These are phyloP conservation scores for Furcasterigmium sp. DNA, from an alignment of 2,329 filamentous ascomycete genomes.

Conservation along the genomic window DNA sequence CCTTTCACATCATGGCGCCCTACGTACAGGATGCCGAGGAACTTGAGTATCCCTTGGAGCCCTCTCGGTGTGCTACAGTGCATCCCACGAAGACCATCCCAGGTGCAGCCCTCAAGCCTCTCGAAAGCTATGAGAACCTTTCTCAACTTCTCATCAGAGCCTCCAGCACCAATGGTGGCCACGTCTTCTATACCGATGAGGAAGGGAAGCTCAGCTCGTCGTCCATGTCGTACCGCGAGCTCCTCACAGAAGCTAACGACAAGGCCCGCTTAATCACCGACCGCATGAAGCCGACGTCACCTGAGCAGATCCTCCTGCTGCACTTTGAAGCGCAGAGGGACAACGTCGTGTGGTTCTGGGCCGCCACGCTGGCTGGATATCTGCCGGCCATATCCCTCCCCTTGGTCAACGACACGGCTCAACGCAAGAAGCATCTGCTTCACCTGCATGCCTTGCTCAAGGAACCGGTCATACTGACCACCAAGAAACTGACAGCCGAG, in stretches of 20 bases:
- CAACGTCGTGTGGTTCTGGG: constrained; percentile 9
- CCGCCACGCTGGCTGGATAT: constrained; percentile 3
- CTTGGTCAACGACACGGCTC: constrained; percentile 5
- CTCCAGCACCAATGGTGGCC: background rate
- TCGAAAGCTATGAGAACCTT: background rate
- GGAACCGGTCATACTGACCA: constrained; percentile 4
- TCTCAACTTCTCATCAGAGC: background rate
- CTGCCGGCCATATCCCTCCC: constrained; percentile 5
- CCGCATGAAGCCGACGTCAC: constrained; percentile 1
- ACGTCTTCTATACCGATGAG: constrained; percentile 3
- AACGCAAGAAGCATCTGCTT: constrained; percentile 6
- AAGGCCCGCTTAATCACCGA: constrained; percentile 1
- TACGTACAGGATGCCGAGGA: no score
- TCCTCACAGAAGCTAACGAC: constrained; percentile 1
- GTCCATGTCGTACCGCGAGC: constrained; percentile 3
- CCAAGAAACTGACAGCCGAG: background rate
- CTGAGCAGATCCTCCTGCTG: constrained; percentile 5
- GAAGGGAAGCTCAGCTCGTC: background rate
- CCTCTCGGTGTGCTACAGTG: no score
- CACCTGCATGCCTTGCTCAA: constrained; percentile 3
- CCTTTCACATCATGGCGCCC: no score
- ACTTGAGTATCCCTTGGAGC: no score
- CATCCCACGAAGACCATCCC: no score
- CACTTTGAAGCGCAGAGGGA: constrained; percentile 8
- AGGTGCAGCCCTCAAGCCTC: background rate